Percentiles rank a stretch among this genome's conserved stretches.
Conservation (phyloP, 768 basidiomycete genomes). For the Sporobolomyces pararoseus region DNA sequence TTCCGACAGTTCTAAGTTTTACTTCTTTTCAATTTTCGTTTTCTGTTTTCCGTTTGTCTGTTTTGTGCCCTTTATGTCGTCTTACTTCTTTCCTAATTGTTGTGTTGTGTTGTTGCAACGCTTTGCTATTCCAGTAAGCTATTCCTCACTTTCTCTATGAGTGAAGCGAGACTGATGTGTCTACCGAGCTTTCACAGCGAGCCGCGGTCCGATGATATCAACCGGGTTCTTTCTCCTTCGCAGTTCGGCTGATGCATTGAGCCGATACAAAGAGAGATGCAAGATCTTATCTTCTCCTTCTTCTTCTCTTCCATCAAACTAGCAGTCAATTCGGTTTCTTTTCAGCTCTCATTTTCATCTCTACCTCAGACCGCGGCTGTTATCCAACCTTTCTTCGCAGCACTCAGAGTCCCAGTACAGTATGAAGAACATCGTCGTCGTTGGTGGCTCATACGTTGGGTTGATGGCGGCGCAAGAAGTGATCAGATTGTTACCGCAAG, state of each 20-base stretch:
- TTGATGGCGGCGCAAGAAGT: conserved; percentile 27
- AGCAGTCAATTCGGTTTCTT: no score
- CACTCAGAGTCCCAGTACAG: no score
- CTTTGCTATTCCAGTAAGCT: background rate
- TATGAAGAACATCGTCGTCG: conserved; percentile 54
- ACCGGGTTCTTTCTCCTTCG: background rate
- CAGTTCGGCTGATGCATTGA: no score
- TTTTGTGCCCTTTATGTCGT: background rate
- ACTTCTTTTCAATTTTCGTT: background rate
- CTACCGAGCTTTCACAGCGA: background rate
- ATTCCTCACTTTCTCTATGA: no score
- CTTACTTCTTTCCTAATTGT: no score
- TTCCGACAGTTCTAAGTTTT: background rate
- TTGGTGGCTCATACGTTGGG: conserved; percentile 61
- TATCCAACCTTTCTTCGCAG: no score
- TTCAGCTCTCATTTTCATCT: no score
- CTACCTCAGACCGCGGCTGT: no score
- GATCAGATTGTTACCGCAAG: conserved; percentile 49
- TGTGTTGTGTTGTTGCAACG: conserved; percentile 20
- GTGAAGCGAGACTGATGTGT: no score
- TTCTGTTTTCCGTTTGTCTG: background rate
- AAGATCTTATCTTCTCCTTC: no score
- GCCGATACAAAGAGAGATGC: no score
- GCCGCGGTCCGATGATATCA: background rate
- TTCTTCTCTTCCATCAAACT: no score